A percentile compares a stretch with the other conserved stretches of the same genome.
Evolutionary conservation across 129 eudicot species (phyloP).

Genomic region (Arctium lappa): DNA sequence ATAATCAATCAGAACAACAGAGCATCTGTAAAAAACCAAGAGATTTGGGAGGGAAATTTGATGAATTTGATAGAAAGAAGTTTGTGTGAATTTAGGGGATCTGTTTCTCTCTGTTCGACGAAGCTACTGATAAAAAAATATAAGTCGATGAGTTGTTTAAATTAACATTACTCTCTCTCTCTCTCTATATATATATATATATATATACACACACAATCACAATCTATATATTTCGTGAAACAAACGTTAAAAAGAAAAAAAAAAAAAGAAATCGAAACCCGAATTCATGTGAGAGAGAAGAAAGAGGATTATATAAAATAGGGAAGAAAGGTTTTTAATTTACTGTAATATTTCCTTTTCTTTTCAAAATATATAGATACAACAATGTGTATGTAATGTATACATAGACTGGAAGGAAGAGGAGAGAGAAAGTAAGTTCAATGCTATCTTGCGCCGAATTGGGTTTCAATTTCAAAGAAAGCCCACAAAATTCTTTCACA

Average conservation of each 20-base stretch:
- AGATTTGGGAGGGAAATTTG: conserved; percentile 25
- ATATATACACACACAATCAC: background rate
- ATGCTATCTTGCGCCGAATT: conserved; percentile 29
- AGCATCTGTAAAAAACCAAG: background rate
- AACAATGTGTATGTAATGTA: conserved; percentile 33
- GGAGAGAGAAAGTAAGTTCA: conserved; percentile 17
- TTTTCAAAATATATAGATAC: conserved; percentile 37
- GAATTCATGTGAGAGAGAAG: conserved; percentile 18
- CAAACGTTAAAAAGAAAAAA: background rate
- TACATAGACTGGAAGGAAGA: conserved; percentile 21
- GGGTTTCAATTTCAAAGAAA: conserved; percentile 4
- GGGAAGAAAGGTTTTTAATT: conserved; percentile 24
- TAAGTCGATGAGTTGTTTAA: conserved; percentile 21
- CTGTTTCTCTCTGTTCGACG: conserved; percentile 30
- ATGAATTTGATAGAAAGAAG: conserved; percentile 7
- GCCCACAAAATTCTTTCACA: background rate
- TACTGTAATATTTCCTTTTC: conserved; percentile 13
- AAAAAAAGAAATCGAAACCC: conserved; percentile 2
- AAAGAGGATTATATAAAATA: conserved; percentile 9
- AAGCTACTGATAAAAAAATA: conserved; percentile 28
- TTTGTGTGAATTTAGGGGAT: conserved; percentile 30
- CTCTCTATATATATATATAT: too few species aligned
- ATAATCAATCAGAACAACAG: conserved; percentile 8
- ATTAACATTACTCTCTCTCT: background rate
- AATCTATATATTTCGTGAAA: conserved; percentile 18